Evolutionary conservation across 371 early-diverging fungal species (phyloP), one percentile per base, ranked within the genome.

Genomic region (Rhizopus sp.): DNA sequence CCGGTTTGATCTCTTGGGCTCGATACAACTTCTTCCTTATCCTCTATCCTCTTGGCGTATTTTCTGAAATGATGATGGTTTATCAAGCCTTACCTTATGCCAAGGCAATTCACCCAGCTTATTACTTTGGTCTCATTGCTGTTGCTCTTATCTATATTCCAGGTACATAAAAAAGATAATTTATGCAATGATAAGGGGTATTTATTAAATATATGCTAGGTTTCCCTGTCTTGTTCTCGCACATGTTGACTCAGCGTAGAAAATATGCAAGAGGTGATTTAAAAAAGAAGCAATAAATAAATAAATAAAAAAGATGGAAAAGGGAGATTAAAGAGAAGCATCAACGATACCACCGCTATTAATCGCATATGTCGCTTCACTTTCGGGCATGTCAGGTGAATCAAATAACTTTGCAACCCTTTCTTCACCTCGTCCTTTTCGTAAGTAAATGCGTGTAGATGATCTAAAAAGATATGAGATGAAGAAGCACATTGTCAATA

Each of bases 331-430:
- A 7, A 57, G 52, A 7, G 45, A 13, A 5, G 40, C 61, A 51
- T 78, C 77, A 15, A 59, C 55, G 42, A 80, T 69, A 5, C 75
- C 77, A 13, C 74, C 72, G 30, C 13, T 61, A 1, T 62, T 50
- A 17, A 80, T 74, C 6, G 71, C 62, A 52, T 76, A 75, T 8
- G 66, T 60, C 16, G 92, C 89, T 67, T 93, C 93, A 23, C 89
- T 83, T 55, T 93, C 93, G 1, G 93, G 93, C 59, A 93, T 79
- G 57, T 88, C 88, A 6, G 95, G 95, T 3, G 91, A 90, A 68
- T 95, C 95, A 64, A 93, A 94, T 39, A 95, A 81, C 68, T 95
- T 95, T 60, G 90, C 91, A 15, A 94, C 84, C 8, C 95, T 80
- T 37, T 86, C 89, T 50, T 95, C 94, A 1, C 90, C 93, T 33